Evolutionary conservation across 192 early-diverging fungal genomes (phyloP), one percentile per base, ranked within the genome.

Genomic region (Backusella westeae): DNA sequence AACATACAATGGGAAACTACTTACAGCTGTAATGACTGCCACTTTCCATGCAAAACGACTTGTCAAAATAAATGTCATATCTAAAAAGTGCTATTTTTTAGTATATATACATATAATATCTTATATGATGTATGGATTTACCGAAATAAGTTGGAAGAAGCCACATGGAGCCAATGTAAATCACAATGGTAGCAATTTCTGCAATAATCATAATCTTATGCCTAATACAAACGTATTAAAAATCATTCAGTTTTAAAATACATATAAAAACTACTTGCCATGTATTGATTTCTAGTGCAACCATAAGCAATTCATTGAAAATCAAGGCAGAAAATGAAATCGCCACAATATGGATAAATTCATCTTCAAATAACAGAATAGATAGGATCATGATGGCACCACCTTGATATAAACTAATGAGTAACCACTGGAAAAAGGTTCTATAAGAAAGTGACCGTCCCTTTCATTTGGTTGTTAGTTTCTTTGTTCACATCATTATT

Each of bases 401-500:
- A 81, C 95, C 97, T 92, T 99, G 97, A 84, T 99, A 99, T n/a
- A 97, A 93, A 85, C 93, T 94, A 68, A 97, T 96, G 36, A 96
- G 85, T 26, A 97, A 82, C 97, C 97, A 99, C 19, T 91, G 93
- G 77, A 95, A 97, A 74, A 99, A 99, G 0, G 97, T 99, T 79
- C 93, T 91, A 86, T 90, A 93, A 7, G 97, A 97, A 23, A 99
- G 82, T 34, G 95, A 90, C 8, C 97, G 85, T 39, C 97, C 97
- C 89, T 32, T 32, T 32, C 32, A 32, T 32, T 32, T 32, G 32
- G 32, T 32, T 2, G 9, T 68, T 36, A 68, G 26, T 68, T 6
- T 26, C 0, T 34, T 17, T 35, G 17, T 32, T 29, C 1, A 15
- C 6, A 23, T 36, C 29, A 0, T 9, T 17, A 72, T 38, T 65